Conservation (phyloP, 2,329 filamentous ascomycete genomes). For the Fusarium newnesense region DNA sequence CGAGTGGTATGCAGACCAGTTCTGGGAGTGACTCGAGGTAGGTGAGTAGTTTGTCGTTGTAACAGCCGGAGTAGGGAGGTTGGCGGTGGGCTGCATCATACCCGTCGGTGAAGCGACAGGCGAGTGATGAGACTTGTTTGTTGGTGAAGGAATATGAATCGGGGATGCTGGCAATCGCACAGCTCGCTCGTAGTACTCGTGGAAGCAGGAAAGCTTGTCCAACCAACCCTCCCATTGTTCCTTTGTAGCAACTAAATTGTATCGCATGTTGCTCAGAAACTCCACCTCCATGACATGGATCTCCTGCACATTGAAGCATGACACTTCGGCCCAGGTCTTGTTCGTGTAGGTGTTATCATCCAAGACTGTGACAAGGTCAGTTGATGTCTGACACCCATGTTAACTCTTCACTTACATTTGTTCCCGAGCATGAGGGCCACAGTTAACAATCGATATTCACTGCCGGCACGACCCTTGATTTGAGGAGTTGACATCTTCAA, state of each 20-base stretch:
- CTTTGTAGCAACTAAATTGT: slow-evolving; percentile 87
- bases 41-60: slow-evolving; percentile 54
- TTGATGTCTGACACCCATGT: background rate
- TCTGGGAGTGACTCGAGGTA: slow-evolving; percentile 49
- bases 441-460: slow-evolving; percentile 91
- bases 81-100: slow-evolving; percentile 44
- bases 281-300: slow-evolving; percentile 99
- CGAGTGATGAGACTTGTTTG: slow-evolving; percentile 53
- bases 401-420: slow-evolving; percentile 73
- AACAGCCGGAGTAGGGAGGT: slow-evolving; percentile 48
- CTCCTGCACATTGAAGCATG: slow-evolving; percentile 90
- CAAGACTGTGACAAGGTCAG: slow-evolving; percentile 68
- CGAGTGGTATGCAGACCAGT: slow-evolving; percentile 53
- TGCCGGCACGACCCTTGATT: slow-evolving; percentile 91
- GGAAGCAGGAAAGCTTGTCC: slow-evolving; percentile 81
- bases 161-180: slow-evolving; percentile 57
- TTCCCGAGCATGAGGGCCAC: slow-evolving; percentile 98
- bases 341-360: slow-evolving; percentile 99
- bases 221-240: slow-evolving; percentile 91
- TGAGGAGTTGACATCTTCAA: slow-evolving; percentile 89
- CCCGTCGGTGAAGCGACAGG: slow-evolving; percentile 63
- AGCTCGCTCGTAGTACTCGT: slow-evolving; percentile 82
- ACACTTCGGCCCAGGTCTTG: slow-evolving; percentile 99
- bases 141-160: slow-evolving; percentile 54
- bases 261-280: slow-evolving; percentile 98